Evolutionary conservation across 768 basidiomycete species (phyloP), one percentile per base, ranked within the genome.

Genomic region (Lenzites betulinus): DNA sequence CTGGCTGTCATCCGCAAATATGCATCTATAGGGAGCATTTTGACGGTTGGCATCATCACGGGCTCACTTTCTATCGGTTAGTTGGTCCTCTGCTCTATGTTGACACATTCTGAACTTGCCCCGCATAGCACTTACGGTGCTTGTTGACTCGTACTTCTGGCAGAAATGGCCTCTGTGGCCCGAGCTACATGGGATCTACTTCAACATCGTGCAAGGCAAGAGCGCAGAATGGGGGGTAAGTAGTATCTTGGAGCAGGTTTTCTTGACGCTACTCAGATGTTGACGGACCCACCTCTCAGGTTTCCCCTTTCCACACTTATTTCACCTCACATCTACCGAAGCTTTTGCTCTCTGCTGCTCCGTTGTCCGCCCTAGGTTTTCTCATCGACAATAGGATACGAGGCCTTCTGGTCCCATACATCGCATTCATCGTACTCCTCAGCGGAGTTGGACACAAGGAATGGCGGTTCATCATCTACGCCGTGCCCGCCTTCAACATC

Each of bases 401-500:
- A 3, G 69, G 74, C 3, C 76, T 90, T 38, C 72, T 88, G 4
- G 50, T 80, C 11, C 83, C 88, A 0, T 77, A 83, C 2, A 26
- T 86, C 5, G 58, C 68, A 0, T 90, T 89, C 60, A 68, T 93
- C 8, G 72, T 69, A 2, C 65, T 88, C 2, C 83, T 98, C 71
- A 95, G 93, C 70, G 77, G 70, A 30, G 77, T 98, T 1, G 88
- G 84, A 0, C 97, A 99, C 75, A 99, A 99, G 71, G 97, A 99
- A 74, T 99, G 97, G 97, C 83, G 97, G 7, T 99, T 99, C 74
- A 78, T 98, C 58, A 81, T 93, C 8, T 98, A 98, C 69, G 81
- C 86, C 18, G 83, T 98, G 0, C 95, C 95, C 0, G 69, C 85
- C 2, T 77, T 93, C 73, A 96, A 97, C 66, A 72, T 95, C 3